Base-by-base conservation (phyloP, 306 rosid genomes). In the Neltuma alba region DNA sequence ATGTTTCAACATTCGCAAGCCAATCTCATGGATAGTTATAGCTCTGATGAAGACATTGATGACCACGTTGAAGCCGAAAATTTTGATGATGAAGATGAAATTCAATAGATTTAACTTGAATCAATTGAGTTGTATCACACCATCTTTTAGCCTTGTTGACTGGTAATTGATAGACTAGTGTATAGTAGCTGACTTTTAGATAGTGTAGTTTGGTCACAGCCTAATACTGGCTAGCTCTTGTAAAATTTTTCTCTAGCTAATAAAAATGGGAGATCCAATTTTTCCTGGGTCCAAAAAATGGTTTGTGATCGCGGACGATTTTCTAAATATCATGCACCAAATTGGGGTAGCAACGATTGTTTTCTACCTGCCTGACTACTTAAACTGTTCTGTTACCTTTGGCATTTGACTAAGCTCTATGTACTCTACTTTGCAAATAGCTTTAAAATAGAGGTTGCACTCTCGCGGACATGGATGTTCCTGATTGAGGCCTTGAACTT, bases 1-100 rank as follows among this genome's bases (percentile, higher is more conserved):
- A 88, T 81, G 80, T 89, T 91, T 79, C 81, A 80, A 82, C 86
- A 72, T 21, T 81, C 84, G 3, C 86, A 83, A 52, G 74, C 77
- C 41, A 80, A 79, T 83, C 61, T 62, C 61, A 62, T 33, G 66
- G 76, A 6, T 57, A 21, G 75, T 37, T 79, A 76, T 28, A 83
- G 72, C 76, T 80, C 76, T 25, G 90, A 94, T 15, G 87, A 85
- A 54, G 77, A 78, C 31, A 83, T 75, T 6, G 84, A 86, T 9
- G 83, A 83, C 45, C 77, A 18, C 69, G 41, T 78, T 84, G 84
- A 68, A 57, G 58, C 21, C 16, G 82, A 71, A 16, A 70, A 38
- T 36, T 54, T 16, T 3, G 82, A 81, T 23, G 74, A 72, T 21
- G 89, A 86, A 69, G 75, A 72, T 68, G 94, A 86, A 77, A 79